Evolutionary conservation across 257 asterid species (phyloP), one percentile per base, ranked within the genome.

Genomic region (Dorcoceras hygrometricum): DNA sequence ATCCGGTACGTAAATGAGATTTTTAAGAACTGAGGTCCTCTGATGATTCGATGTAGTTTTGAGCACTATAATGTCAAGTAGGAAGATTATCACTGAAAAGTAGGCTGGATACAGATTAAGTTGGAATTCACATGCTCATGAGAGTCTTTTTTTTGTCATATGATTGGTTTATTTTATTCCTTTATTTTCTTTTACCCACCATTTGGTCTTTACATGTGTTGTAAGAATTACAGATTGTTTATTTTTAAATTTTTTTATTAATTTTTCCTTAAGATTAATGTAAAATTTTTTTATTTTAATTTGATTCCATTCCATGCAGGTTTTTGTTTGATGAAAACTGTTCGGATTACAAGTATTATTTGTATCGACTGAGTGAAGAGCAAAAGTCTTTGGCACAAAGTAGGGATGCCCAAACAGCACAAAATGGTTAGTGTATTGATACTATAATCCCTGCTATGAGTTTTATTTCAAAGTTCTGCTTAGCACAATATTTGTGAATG

Each of bases 291-390:
- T 25, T 22, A 58, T 68, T 71, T 62, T 59, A 50, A 70, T 59
- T 62, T 59, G 23, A 23, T 50, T 65, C 71, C 46, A 59, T 66
- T 57, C 29, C 62, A 14, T 67, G 69, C 88, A 88, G 95, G 86
- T 91, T 91, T 74, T 81, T 91, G 68, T 88, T 83, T 76, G 95
- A 91, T 69, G 84, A 82, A 71, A 83, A 78, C 76, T 88, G 93
- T 75, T 76, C 87, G 32, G 96, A 88, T 72, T 91, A 83, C 89
- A 91, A 89, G 74, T 89, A 89, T 62, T 91, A 91, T 71, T 95
- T 87, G 76, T 81, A 89, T 79, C 84, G 76, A 57, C 87, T 89
- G 70, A 60, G 71, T 67, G 86, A 82, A 82, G 96, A 89, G 85
- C 90, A 89, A 75, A 87, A 80, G 71, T 86, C 85, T 14, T 79